phyloP scores from a whole-genome alignment of 2,329 filamentous ascomycete species.

The Ambrosiella cleistominuta region DNA sequence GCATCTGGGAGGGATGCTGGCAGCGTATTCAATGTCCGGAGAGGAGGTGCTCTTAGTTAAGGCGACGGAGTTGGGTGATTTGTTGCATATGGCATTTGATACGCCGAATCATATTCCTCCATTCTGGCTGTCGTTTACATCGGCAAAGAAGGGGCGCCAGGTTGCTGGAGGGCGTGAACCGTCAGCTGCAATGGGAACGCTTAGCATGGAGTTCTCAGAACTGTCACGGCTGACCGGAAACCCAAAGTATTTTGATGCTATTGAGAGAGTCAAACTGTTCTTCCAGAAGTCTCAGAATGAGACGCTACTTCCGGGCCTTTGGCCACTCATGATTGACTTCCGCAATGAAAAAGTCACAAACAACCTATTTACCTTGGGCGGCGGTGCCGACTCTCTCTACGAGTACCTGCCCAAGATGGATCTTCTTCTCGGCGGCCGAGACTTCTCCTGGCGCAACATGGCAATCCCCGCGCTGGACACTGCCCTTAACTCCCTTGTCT shows the following conservation, averaged over 20 bases:
- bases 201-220: constrained; percentile 58
- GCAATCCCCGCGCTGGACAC: constrained; percentile 44
- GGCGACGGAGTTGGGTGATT: constrained; percentile 33
- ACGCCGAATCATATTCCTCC: constrained; percentile 34
- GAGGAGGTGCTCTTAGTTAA: constrained; percentile 30
- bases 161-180: constrained; percentile 31
- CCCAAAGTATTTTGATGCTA: constrained; percentile 40
- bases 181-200: constrained; percentile 38
- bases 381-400: constrained; percentile 36
- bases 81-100: constrained; percentile 37
- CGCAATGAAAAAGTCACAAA: constrained; percentile 19
- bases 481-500: constrained; percentile 45
- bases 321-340: constrained; percentile 46
- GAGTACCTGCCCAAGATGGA: constrained; percentile 46
- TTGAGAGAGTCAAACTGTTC: constrained; percentile 53
- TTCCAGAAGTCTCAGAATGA: constrained; percentile 50
- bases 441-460: constrained; percentile 43
- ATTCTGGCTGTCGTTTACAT: constrained; percentile 27
- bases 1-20: constrained; percentile 33
- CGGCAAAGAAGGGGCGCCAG: constrained; percentile 27
- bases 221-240: constrained; percentile 57
- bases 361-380: constrained; percentile 33
- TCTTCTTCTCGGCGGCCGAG: constrained; percentile 46
- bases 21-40: constrained; percentile 32
- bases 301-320: constrained; percentile 60